A percentile compares a stretch with the other conserved stretches of the same genome.
Evolutionary conservation across 1,139 yeast genomes (phyloP).

Genomic region (Blastobotrys proliferans): DNA sequence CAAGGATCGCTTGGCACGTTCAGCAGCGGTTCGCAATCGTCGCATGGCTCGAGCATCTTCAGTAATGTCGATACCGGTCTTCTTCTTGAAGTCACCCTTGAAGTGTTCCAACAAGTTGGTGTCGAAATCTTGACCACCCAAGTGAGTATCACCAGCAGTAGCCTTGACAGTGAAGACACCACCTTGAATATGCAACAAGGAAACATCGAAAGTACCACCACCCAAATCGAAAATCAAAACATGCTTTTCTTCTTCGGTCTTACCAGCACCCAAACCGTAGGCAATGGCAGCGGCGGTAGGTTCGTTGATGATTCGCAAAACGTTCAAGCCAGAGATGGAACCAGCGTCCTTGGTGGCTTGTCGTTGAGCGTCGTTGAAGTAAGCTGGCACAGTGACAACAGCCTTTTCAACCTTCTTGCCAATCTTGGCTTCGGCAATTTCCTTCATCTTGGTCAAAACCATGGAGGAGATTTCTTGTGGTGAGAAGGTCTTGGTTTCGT

Average conservation of each 20-base stretch:
- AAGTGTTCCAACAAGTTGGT: slow-evolving; percentile 75
- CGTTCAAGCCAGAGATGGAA: slow-evolving; percentile 95
- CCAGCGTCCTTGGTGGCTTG: slow-evolving; percentile 99
- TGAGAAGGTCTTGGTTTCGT: slow-evolving; percentile 88
- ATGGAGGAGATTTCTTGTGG: slow-evolving; percentile 97
- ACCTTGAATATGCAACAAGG: slow-evolving; percentile 85
- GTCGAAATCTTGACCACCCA: slow-evolving; percentile 95
- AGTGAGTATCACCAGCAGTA: slow-evolving; percentile 97
- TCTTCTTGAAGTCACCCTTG: slow-evolving; percentile 80
- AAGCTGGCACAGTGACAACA: slow-evolving; percentile 94
- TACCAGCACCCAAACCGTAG: slow-evolving; percentile 95
- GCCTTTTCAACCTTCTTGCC: slow-evolving; percentile 94
- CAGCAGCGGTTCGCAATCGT: slow-evolving; percentile 88
- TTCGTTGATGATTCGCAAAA: slow-evolving; percentile 93
- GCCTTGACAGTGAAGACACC: slow-evolving; percentile 88
- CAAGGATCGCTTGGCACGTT: slow-evolving; percentile 87
- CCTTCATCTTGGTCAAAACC: slow-evolving; percentile 97
- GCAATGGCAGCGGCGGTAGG: slow-evolving; percentile 99
- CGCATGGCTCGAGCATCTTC: slow-evolving; percentile 78
- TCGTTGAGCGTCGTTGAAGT: slow-evolving; percentile 96
- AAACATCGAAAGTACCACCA: slow-evolving; percentile 99
- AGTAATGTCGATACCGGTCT: slow-evolving; percentile 71
- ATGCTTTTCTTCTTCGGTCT: slow-evolving; percentile 74
- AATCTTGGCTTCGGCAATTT: slow-evolving; percentile 92
- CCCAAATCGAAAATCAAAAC: slow-evolving; percentile 92